phyloP scores from a whole-genome alignment of 306 rosid genomes.

The Vigna radiata region DNA sequence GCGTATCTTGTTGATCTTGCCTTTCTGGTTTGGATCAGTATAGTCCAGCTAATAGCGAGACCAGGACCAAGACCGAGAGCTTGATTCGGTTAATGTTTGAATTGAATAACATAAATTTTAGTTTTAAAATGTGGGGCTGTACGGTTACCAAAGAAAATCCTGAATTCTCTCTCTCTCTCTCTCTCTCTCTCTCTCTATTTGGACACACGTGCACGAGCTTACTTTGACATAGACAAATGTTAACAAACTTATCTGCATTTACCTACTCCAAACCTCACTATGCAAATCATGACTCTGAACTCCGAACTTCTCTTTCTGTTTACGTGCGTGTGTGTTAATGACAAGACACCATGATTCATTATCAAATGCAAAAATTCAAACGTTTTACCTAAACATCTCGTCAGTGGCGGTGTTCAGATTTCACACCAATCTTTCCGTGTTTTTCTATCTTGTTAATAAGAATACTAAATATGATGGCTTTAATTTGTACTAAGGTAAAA shows the following conservation, averaged over 20 bases:
- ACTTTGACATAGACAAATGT: conserved; percentile 47
- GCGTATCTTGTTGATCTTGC: conserved; percentile 52
- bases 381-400: conserved; percentile 31
- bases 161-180: not conserved
- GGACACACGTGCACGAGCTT: conserved; percentile 54
- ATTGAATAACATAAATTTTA: conserved; percentile 29
- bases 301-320: conserved; percentile 3
- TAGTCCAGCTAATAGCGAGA: conserved; percentile 32
- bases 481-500: conserved; percentile 30
- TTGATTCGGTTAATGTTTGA: conserved; percentile 45
- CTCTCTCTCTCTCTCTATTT: conserved; percentile 17
- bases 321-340: conserved; percentile 35
- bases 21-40: conserved; percentile 46
- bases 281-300: conserved; percentile 35
- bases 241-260: conserved; percentile 46
- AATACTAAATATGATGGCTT: conserved; percentile 10
- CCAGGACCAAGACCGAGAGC: conserved; percentile 31
- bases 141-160: conserved; percentile 35
- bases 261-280: conserved; percentile 32
- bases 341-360: conserved; percentile 40
- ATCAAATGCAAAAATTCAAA: conserved; percentile 45
- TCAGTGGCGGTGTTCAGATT: not conserved
- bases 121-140: conserved; percentile 45
- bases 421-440: not conserved
- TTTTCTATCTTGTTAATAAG: not conserved